phyloP scores from a whole-genome alignment of 345 rosid genomes.

The Ricinus communis region DNA sequence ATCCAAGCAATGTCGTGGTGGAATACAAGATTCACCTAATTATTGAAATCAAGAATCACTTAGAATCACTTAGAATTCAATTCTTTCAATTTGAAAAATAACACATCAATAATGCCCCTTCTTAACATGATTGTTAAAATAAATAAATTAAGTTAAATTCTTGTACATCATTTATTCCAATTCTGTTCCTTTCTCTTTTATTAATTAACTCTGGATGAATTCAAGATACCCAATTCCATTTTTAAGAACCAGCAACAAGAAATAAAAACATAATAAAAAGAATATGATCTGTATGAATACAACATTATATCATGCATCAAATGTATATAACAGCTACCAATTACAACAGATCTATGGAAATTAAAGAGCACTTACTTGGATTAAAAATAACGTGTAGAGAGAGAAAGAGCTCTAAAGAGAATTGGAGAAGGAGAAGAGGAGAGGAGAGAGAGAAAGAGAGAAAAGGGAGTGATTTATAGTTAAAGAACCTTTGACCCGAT shows the following conservation, averaged over 20 bases:
- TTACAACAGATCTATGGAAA: not conserved
- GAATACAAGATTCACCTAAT: too few relatives aligned
- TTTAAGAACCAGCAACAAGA: not conserved
- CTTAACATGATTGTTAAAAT: too few relatives aligned
- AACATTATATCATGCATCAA: not conserved
- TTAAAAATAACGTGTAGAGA: not conserved
- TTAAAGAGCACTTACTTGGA: not conserved
- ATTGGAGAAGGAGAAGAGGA: not conserved
- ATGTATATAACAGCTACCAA: not conserved
- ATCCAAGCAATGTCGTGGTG: too few relatives aligned
- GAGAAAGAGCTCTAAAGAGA: not conserved
- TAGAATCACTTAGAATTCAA: too few relatives aligned
- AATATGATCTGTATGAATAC: not conserved
- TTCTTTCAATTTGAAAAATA: too few relatives aligned
- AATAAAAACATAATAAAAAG: too few relatives aligned
- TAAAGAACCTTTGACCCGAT: conserved; percentile 16
- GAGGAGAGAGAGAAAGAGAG: not conserved
- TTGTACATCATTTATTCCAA: too few relatives aligned
- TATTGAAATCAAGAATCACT: too few relatives aligned
- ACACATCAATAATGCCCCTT: too few relatives aligned
- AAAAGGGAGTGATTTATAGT: not conserved
- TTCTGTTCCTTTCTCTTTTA: too few relatives aligned
- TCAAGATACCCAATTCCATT: not conserved
- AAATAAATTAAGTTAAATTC: too few relatives aligned
- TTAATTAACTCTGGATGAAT: too few relatives aligned